A percentile compares a stretch with the other conserved stretches of the same genome.
Conservation (phyloP, 108 stramenopile genomes). For the Skeletonema costatum region DNA sequence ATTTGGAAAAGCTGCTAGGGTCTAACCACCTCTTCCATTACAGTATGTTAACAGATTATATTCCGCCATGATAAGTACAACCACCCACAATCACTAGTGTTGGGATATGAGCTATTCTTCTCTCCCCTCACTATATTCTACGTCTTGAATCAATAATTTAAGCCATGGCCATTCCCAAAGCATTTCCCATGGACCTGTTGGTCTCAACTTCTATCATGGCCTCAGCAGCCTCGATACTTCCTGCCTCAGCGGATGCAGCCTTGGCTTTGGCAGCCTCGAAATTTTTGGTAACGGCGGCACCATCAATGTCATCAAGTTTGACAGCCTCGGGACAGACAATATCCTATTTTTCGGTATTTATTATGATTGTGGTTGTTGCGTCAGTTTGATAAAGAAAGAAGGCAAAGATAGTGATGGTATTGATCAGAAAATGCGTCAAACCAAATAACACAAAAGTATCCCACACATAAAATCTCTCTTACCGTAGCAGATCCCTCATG, state of each 20-base stretch:
- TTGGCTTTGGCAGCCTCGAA: conserved; percentile 84
- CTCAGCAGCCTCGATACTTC: conserved; percentile 88
- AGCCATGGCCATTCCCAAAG: conserved; percentile 77
- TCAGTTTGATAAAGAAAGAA: neutral
- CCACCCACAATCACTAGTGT: neutral
- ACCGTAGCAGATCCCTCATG: conserved; percentile 91
- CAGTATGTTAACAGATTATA: conserved; percentile 7
- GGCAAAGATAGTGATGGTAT: neutral
- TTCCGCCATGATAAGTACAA: neutral
- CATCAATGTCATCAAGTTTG: conserved; percentile 93
- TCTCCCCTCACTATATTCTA: neutral
- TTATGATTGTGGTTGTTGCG: conserved; percentile 11
- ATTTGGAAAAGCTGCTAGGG: neutral
- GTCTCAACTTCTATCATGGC: conserved; percentile 96
- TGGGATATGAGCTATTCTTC: neutral
- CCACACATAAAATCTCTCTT: conserved; percentile 31
- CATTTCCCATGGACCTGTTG: conserved; percentile 90
- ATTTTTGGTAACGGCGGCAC: conserved; percentile 69
- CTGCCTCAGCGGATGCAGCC: conserved; percentile 73
- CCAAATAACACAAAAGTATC: neutral
- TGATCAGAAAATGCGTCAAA: conserved; percentile 1
- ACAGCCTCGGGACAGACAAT: conserved; percentile 96
- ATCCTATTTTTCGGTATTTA: conserved; percentile 62
- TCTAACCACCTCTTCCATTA: conserved; percentile 4
- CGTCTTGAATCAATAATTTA: conserved; percentile 16